Evolutionary conservation across 352 stramenopile species (phyloP).

Genomic region (Globisporangium ultimum): DNA sequence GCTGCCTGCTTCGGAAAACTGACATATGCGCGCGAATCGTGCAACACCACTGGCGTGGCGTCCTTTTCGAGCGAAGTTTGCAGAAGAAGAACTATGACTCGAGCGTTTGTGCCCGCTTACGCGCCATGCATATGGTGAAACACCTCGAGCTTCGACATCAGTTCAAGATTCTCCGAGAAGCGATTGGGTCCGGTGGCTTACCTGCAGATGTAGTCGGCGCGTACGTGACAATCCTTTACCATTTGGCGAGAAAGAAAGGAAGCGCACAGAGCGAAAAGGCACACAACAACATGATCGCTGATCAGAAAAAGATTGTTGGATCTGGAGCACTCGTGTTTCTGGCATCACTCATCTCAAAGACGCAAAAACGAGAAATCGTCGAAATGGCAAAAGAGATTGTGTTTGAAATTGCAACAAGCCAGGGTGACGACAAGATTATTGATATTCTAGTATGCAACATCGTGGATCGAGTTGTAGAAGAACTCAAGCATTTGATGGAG

Average conservation of each 20-base stretch:
- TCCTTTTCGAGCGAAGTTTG: conserved; percentile 53
- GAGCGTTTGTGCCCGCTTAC: conserved; percentile 46
- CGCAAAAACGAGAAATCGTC: conserved; percentile 28
- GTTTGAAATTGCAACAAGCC: conserved; percentile 29
- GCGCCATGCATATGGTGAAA: conserved; percentile 74
- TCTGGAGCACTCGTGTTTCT: conserved; percentile 57
- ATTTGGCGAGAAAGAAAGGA: conserved; percentile 33
- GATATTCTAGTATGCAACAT: conserved; percentile 61
- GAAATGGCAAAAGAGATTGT: conserved; percentile 59
- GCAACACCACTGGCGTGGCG: conserved; percentile 70
- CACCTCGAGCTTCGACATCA: conserved; percentile 67
- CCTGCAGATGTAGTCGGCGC: conserved; percentile 38
- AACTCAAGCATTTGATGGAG: conserved; percentile 23
- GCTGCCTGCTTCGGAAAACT: conserved; percentile 51
- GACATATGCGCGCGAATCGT: conserved; percentile 70
- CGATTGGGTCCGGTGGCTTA: conserved; percentile 32
- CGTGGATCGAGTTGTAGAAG: conserved; percentile 38
- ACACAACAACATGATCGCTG: conserved; percentile 25
- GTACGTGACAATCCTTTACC: conserved; percentile 62
- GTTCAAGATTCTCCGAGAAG: conserved; percentile 56
- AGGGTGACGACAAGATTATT: conserved; percentile 45
- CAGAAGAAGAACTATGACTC: conserved; percentile 43
- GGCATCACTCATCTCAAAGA: conserved; percentile 33
- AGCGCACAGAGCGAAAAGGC: conserved; percentile 15
- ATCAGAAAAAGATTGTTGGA: conserved; percentile 47